phyloP scores from a whole-genome alignment of 2,329 filamentous ascomycete genomes.

The Xylariaceae sp. region DNA sequence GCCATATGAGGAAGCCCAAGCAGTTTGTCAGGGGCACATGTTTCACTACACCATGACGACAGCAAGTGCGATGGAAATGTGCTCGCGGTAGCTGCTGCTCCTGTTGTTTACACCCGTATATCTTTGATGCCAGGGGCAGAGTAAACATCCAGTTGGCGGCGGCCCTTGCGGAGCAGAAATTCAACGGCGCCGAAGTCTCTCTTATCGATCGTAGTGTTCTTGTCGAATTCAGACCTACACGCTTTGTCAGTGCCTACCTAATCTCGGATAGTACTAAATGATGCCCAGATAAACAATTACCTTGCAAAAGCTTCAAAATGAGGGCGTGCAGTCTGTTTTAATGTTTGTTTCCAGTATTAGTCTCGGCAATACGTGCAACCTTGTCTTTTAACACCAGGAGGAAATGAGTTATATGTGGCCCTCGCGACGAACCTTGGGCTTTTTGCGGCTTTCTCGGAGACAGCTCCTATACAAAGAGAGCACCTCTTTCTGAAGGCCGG shows the following conservation, averaged over 20 bases:
- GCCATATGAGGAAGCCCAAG: not conserved
- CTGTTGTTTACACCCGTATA: conserved; percentile 44
- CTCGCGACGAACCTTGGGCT: conserved; percentile 60
- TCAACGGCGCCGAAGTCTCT: conserved; percentile 85
- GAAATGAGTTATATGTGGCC: conserved; percentile 8
- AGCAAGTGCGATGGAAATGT: conserved; percentile 1
- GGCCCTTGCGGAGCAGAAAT: conserved; percentile 76
- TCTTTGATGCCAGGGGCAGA: conserved; percentile 77
- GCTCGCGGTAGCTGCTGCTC: not conserved
- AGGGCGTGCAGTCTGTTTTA: conserved; percentile 47
- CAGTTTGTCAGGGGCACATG: not conserved
- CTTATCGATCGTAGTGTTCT: conserved; percentile 65
- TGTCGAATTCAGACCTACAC: conserved; percentile 69
- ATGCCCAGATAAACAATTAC: conserved; percentile 35
- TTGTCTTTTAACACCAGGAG: no score
- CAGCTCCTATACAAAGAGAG: conserved; percentile 82
- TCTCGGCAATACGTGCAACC: no score
- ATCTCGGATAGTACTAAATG: not conserved
- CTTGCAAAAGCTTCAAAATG: conserved; percentile 63
- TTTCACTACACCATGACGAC: not conserved
- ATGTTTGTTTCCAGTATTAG: not conserved
- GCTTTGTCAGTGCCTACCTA: conserved; percentile 7
- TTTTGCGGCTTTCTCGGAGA: conserved; percentile 73
- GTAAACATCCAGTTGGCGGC: conserved; percentile 76
- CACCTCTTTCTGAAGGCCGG: conserved; percentile 88